Evolutionary conservation across 2,329 filamentous ascomycete species (phyloP).

Genomic region (Cladosporium sp.): DNA sequence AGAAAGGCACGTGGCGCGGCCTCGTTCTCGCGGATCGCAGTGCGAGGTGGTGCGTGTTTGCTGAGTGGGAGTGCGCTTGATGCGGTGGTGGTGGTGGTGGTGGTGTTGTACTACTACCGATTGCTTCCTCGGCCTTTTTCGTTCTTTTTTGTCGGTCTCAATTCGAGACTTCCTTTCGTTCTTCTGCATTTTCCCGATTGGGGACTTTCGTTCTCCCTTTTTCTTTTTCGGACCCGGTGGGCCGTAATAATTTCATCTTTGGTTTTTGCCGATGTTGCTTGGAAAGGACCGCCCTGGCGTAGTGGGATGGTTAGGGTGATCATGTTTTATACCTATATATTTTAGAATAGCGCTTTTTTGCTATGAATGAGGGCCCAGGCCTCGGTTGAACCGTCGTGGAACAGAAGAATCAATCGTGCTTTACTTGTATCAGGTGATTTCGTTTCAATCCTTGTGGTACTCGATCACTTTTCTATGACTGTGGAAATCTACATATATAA

Average conservation of each 20-base stretch:
- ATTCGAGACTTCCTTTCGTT: neutral
- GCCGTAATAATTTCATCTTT: neutral
- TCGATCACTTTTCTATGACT: no score
- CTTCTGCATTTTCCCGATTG: neutral
- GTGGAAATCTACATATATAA: no score
- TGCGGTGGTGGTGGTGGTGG: neutral
- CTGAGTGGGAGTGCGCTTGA: constrained; percentile 72
- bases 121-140: constrained; percentile 2
- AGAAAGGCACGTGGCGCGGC: constrained; percentile 78
- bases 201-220: neutral
- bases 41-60: constrained; percentile 89
- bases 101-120: neutral
- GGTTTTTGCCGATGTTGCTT: neutral
- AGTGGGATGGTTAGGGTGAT: neutral
- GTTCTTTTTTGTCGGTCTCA: neutral
- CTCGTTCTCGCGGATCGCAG: constrained; percentile 81
- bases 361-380: neutral
- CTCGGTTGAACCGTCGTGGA: neutral
- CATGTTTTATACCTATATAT: neutral
- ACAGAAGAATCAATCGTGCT: neutral
- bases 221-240: neutral
- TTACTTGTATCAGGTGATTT: neutral
- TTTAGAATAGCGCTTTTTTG: neutral
- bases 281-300: neutral
- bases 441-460: no score